Evolutionary conservation across 768 basidiomycete genomes (phyloP).

Genomic region (Trametes punicea): DNA sequence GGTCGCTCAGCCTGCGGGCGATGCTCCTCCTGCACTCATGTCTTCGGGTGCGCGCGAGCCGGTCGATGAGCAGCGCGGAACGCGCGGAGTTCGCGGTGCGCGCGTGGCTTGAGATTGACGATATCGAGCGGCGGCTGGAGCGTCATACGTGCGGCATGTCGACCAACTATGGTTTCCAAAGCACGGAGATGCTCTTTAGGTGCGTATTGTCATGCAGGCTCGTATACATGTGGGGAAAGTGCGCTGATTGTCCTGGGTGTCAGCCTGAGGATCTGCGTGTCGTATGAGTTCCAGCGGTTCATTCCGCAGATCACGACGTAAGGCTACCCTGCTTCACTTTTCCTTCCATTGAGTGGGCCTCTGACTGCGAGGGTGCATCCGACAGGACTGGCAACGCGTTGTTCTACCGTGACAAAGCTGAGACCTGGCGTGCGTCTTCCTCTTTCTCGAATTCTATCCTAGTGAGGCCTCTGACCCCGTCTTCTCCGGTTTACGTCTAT

Average conservation of each 20-base stretch:
- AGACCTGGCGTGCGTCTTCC: conserved; percentile 9
- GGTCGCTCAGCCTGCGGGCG: conserved; percentile 11
- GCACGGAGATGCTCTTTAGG: conserved; percentile 13
- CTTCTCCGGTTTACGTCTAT: neutral
- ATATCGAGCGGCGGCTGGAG: conserved; percentile 7
- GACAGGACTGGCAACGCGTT: conserved; percentile 5
- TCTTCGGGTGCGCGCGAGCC: conserved; percentile 5
- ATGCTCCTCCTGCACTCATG: conserved; percentile 14
- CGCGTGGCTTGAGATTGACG: conserved; percentile 17
- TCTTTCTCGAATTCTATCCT: neutral
- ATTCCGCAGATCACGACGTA: conserved; percentile 19
- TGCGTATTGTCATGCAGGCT: neutral
- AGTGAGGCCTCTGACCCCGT: neutral
- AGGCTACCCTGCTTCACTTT: neutral
- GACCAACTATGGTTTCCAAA: conserved; percentile 12
- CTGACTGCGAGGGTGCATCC: neutral
- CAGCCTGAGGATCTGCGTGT: conserved; percentile 11
- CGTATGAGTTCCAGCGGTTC: conserved; percentile 16
- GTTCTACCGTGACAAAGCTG: conserved; percentile 19
- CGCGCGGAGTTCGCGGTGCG: conserved; percentile 15
- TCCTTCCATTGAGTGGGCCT: neutral
- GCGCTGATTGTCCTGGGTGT: neutral
- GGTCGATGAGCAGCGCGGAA: conserved; percentile 6
- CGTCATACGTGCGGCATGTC: conserved; percentile 13
- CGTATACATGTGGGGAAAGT: neutral